Evolutionary conservation across 1,284 basidiomycete species (phyloP).

Genomic region (Cryptococcus floricola): DNA sequence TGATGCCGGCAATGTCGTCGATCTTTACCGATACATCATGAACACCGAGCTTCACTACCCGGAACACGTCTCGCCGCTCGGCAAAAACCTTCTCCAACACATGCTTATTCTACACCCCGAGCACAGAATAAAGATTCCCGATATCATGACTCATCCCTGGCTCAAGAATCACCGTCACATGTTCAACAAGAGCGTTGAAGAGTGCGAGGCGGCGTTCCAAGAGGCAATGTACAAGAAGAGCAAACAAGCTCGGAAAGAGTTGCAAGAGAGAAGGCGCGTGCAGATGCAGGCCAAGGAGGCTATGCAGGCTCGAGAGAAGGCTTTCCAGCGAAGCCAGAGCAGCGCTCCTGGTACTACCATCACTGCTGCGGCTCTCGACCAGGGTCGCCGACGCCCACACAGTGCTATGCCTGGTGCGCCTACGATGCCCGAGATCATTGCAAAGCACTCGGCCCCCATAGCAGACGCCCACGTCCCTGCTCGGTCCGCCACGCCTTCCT

Average conservation of each 20-base stretch:
- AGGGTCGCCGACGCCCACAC: slow-evolving; percentile 37
- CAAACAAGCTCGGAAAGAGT: slow-evolving; percentile 65
- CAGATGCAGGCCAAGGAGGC: slow-evolving; percentile 38
- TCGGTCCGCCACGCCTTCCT: background rate
- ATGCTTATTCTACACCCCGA: slow-evolving; percentile 85
- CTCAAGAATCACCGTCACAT: slow-evolving; percentile 61
- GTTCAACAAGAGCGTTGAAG: slow-evolving; percentile 69
- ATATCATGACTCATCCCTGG: slow-evolving; percentile 82
- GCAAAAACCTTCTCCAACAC: slow-evolving; percentile 66
- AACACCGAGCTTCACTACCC: slow-evolving; percentile 92
- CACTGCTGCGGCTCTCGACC: slow-evolving; percentile 24
- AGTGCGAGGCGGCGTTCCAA: slow-evolving; percentile 74
- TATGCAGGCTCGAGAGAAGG: slow-evolving; percentile 11
- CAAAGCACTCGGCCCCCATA: background rate
- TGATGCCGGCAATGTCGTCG: slow-evolving; percentile 98
- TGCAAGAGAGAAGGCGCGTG: slow-evolving; percentile 39
- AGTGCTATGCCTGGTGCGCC: slow-evolving; percentile 47
- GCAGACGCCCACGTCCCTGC: background rate
- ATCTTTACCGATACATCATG: slow-evolving; percentile 99
- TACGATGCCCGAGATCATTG: slow-evolving; percentile 38
- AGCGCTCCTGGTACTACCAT: slow-evolving; percentile 28
- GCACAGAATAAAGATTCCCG: slow-evolving; percentile 66
- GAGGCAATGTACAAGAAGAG: slow-evolving; percentile 81
- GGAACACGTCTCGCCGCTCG: slow-evolving; percentile 78
- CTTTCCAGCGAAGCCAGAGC: slow-evolving; percentile 36